Base-by-base conservation (phyloP, 2,329 filamentous ascomycete species). In the Stemphylium lycopersici region DNA sequence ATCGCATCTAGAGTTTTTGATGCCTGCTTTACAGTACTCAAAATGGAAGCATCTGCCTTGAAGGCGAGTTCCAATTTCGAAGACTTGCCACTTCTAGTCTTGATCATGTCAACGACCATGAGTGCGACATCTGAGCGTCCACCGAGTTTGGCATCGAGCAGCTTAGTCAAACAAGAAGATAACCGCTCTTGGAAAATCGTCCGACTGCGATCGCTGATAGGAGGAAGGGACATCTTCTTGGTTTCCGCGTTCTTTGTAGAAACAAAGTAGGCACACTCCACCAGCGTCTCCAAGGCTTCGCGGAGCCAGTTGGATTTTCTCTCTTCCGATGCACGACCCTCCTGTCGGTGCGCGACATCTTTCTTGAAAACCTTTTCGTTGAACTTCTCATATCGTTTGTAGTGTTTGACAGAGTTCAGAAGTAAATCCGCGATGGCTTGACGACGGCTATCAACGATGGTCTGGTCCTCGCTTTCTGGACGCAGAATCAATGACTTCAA, bases 151-250 rank as follows among this genome's bases (percentile, higher is more conserved):
- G 69, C 58, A 16, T 56, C 59, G 20, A 84, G 76, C 1, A 85
- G 64, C 53, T 79, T 79, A 41, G 81, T 81, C 18, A 86, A 68
- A 59, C 80, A 83, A 3, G 83, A 85, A 43, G 79, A 81, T 32
- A 86, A 75, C 31, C 83, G 79, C 53, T 80, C 80, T 41, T 82
- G 81, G 61, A 85, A 83, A 40, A 83, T 73, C 33, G 78, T 77
- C 59, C 81, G 78, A 18, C 76, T 81, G 4, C 78, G 71, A 24
- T 80, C 72, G 3, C 78, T 78, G 11, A 85, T 56, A 1, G 77
- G 63, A 18, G 81, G 81, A 52, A 79, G 66, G 6, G 79, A 75
- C 33, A 73, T 62, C 34, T 72, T 66, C 42, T 66, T 69, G 5
- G 75, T 67, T 44, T 67, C 66, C 11, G 63, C 66, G 10, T 61